Evolutionary conservation across 1,284 basidiomycete species (phyloP), one percentile per base, ranked within the genome.

Genomic region (Ceratobasidium sp.): DNA sequence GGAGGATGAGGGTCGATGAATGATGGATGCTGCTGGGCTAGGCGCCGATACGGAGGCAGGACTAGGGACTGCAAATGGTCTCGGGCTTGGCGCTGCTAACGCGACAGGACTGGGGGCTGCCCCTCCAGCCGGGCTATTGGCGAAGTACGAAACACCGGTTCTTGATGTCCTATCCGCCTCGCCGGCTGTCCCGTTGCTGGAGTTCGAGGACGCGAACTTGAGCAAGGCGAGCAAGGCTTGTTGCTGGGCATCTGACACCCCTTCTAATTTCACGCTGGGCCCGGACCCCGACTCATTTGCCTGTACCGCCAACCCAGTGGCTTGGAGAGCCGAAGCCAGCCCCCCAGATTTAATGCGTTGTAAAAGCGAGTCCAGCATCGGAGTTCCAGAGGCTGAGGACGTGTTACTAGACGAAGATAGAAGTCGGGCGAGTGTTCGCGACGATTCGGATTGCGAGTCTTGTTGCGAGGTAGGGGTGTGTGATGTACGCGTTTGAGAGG

Each of bases 101-200:
- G n/a, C n/a, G 17, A 40, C 55, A 27, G 55, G 57, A 20, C 57
- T 60, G 22, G 57, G 57, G 2, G 57, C 57, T n/a, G 43, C 42
- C 8, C 38, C 38, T 8, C 38, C 17, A 8, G 38, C 38, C 17
- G 38, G 38, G 17, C 38, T 40, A 7, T 40, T 40, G 7, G 38
- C 17, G 8, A 17, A 40, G 38, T 40, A 17, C 17, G 38, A 17
- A 7, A 17, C 38, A 40, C 17, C 38, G 8, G 8, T 40, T 40
- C 17, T 40, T 17, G 38, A 40, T 40, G 7, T 17, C 7, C 17
- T 40, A 17, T 17, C 38, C 7, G 7, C 17, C 38, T 40, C 38
- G 8, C 38, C 38, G 7, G 38, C 7, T 40, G 38, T 40, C 15
- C 20, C 40, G 1, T 43, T 57, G 4, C 40, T 40, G 3, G 55